Evolutionary conservation across 2,329 filamentous ascomycete genomes (phyloP).

Genomic region (Fusarium sororula): DNA sequence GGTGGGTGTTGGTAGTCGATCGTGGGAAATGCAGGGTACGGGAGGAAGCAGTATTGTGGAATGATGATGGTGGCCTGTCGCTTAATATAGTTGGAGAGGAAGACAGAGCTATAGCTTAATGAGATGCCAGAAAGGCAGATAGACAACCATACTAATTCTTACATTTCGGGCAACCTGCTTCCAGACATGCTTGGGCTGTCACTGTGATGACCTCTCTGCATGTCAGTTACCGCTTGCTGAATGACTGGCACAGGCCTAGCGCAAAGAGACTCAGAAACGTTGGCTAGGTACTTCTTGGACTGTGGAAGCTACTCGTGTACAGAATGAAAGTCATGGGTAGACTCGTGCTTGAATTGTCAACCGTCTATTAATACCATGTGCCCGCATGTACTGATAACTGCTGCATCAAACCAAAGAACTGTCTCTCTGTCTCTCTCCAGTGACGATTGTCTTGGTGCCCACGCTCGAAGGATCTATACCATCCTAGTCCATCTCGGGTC

Average conservation of each 20-base stretch:
- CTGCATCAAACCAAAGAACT: neutral
- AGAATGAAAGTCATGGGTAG: neutral
- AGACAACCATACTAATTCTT: neutral
- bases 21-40: too few species aligned
- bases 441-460: too few species aligned
- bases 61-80: too few species aligned
- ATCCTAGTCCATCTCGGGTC: too few species aligned
- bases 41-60: too few species aligned
- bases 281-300: neutral
- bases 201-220: neutral
- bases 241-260: neutral
- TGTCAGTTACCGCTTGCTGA: neutral
- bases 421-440: too few species aligned
- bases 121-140: neutral
- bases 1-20: too few species aligned
- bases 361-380: neutral
- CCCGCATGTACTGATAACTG: neutral
- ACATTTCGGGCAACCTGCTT: too few species aligned
- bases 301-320: neutral
- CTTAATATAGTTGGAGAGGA: too few species aligned
- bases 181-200: neutral
- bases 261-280: fast-evolving
- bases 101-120: neutral
- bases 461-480: too few species aligned
- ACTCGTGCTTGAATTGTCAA: neutral